phyloP scores from a whole-genome alignment of 805 yeast species.

The Hanseniaspora guilliermondii region DNA sequence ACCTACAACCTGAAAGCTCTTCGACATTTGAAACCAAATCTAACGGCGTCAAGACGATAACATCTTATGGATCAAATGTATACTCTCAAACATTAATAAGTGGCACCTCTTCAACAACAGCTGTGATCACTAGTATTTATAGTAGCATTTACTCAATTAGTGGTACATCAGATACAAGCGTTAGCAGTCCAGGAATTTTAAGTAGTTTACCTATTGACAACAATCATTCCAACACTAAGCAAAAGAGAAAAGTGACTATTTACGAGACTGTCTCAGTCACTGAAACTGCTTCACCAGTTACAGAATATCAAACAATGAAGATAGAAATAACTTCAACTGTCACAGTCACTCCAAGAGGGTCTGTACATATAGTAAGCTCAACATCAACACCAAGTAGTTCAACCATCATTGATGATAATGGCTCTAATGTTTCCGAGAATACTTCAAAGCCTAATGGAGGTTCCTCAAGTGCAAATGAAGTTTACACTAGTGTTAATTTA shows the following conservation, averaged over 20 bases:
- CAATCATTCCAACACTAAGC: not conserved
- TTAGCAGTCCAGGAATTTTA: not conserved
- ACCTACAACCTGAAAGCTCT: not conserved
- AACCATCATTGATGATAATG: not conserved
- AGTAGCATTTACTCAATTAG: conserved; percentile 1
- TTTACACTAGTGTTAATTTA: not conserved
- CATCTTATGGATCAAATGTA: conserved; percentile 8
- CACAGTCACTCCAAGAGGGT: conserved; percentile 10
- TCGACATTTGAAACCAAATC: not conserved
- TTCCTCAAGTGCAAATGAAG: not conserved
- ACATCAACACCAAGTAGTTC: not conserved
- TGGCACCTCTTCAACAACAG: not conserved
- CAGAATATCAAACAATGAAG: conserved; percentile 8
- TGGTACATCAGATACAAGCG: not conserved
- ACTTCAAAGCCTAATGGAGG: not conserved
- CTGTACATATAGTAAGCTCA: not conserved
- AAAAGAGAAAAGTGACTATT: conserved; percentile 12
- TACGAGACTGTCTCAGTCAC: conserved; percentile 14
- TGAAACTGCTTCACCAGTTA: conserved; percentile 1
- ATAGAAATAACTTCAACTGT: conserved; percentile 6
- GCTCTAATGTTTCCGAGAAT: not conserved
- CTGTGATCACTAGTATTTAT: not conserved
- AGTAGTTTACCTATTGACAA: not conserved
- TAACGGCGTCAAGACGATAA: not conserved
- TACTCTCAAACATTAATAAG: not conserved